Evolutionary conservation across 2,329 filamentous ascomycete genomes (phyloP), one percentile per base, ranked within the genome.

Genomic region (Cytospora paraplurivora): DNA sequence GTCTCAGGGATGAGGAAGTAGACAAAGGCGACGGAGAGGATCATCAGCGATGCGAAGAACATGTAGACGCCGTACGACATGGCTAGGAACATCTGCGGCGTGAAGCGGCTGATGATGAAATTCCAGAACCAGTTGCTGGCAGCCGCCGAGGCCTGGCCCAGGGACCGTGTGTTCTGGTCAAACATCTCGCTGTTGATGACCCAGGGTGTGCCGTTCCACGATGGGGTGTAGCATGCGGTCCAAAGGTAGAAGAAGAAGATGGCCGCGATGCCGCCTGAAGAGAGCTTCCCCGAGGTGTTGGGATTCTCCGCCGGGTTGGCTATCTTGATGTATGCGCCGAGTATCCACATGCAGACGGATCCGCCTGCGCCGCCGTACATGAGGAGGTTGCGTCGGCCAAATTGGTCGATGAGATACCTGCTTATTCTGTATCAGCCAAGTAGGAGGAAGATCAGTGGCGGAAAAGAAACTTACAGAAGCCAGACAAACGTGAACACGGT

Each of bases 141-240:
- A 0, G 88, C 85, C 0, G 90, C 90, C 44, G 82, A 88, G 11
- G 90, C 89, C 71, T 92, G 89, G 1, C 88, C 89, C 0, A 93
- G 80, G 0, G 86, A 85, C 35, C 88, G 82, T 17, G 86, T 85
- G 75, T 88, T 88, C 67, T 86, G 84, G 69, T 89, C 85, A 74
- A 92, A 92, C 80, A 93, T 92, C 74, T 93, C 89, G 0, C 82
- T 82, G 78, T 91, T 91, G 71, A 90, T 77, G 27, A 93, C 88
- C 90, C 90, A 93, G 0, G 89, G 89, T 0, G 87, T 90, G 1
- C 88, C 88, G 71, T 90, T 90, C 88, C 88, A 91, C 0, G 84
- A 83, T 0, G 85, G 88, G 0, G 87, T 90, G 76, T 92, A 93
- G 73, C 88, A 87, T 0, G 82, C 85, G 0, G 88, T 90, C 85